Conservation (phyloP, 2,329 filamentous ascomycete species). For the Blastomyces gilchristii region DNA sequence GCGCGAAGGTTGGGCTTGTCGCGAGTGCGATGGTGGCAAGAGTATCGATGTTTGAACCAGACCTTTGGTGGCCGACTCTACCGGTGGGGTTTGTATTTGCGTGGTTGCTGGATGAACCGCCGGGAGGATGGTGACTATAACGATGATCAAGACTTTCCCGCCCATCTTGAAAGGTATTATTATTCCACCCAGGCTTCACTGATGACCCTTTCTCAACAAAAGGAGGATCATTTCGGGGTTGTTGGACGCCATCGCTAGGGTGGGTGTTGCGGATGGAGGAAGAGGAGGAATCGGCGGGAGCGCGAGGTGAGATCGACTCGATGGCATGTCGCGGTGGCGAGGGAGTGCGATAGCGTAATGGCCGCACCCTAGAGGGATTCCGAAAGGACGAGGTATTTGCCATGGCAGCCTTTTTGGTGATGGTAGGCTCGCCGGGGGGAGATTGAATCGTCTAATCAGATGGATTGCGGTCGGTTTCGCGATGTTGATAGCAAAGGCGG, state of each 20-base stretch:
- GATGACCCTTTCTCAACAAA: conserved; percentile 21
- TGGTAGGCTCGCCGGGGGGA: conserved; percentile 17
- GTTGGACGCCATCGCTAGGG: not conserved
- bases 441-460: conserved; percentile 16
- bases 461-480: conserved; percentile 25
- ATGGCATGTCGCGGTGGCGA: conserved; percentile 39
- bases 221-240: conserved; percentile 11
- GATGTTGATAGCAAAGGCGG: conserved; percentile 27
- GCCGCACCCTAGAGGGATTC: conserved; percentile 20
- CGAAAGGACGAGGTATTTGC: conserved; percentile 32
- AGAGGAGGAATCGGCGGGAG: conserved; percentile 18
- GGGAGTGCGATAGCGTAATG: conserved; percentile 37
- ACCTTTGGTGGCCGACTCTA: conserved; percentile 31
- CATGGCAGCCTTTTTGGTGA: conserved; percentile 21
- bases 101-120: not conserved
- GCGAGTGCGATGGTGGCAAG: conserved; percentile 43
- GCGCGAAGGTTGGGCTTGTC: conserved; percentile 37
- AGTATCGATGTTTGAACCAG: conserved; percentile 40
- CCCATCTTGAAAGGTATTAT: conserved; percentile 11
- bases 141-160: not conserved
- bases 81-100: conserved; percentile 19
- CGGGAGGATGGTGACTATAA: not conserved
- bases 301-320: conserved; percentile 36
- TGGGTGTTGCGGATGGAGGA: conserved; percentile 21
- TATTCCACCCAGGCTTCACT: conserved; percentile 19